A percentile compares a stretch with the other conserved stretches of the same genome.
phyloP scores from a whole-genome alignment of 345 rosid genomes.

The Aethionema arabicum region DNA sequence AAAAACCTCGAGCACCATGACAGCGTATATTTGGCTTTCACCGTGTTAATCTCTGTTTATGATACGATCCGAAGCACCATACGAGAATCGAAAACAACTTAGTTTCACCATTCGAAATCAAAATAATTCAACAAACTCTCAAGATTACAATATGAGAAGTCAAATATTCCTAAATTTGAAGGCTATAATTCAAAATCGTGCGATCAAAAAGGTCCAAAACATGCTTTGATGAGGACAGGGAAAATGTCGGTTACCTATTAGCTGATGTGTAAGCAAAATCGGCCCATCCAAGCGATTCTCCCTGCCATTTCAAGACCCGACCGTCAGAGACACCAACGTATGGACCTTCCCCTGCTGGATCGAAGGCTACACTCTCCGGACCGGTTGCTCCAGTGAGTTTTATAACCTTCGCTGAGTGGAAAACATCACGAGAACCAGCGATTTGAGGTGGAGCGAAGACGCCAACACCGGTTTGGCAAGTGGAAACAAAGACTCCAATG shows the following conservation, averaged over 20 bases:
- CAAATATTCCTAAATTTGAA: not conserved
- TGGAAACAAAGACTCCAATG: conserved; percentile 27
- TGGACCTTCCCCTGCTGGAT: conserved; percentile 54
- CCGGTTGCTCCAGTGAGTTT: conserved; percentile 53
- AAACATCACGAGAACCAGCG: conserved; percentile 40
- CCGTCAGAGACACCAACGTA: conserved; percentile 72
- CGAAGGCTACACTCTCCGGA: conserved; percentile 69
- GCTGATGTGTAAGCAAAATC: conserved; percentile 60
- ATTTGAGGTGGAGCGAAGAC: conserved; percentile 43
- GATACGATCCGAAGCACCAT: not conserved
- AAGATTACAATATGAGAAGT: not conserved
- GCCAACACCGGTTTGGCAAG: conserved; percentile 18
- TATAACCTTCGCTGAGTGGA: conserved; percentile 42
- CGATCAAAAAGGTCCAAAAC: not conserved
- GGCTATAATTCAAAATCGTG: not conserved
- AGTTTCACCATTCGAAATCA: not conserved
- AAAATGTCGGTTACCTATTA: conserved; percentile 34
- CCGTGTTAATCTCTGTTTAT: not conserved
- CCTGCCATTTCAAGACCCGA: conserved; percentile 63
- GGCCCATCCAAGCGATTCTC: conserved; percentile 47
- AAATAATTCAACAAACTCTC: not conserved
- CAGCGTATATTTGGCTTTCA: not conserved
- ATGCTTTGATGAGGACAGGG: not conserved
- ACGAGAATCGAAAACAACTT: not conserved
- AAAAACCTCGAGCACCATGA: not conserved